Evolutionary conservation across 805 yeast genomes (phyloP), one percentile per base, ranked within the genome.

Genomic region (Saccharomycopsis oosterbeekiorum): DNA sequence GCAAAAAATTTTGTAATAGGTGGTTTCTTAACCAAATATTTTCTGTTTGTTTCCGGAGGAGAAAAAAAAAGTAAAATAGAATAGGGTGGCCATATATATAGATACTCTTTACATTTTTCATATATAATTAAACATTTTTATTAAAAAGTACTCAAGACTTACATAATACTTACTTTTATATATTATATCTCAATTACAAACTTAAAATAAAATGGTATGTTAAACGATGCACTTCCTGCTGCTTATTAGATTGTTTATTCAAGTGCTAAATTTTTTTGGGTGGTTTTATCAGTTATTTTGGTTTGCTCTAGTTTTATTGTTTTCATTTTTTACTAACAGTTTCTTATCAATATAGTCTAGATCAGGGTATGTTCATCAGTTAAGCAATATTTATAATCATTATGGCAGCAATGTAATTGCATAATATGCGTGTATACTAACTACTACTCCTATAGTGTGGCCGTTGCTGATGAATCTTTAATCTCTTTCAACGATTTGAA

Each of bases 401-500:
- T 6, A 29, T 29, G 6, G 34, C 6, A 29, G 3, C 6, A 29
- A 29, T 29, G 34, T 29, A 29, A 29, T n/a, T n/a, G n/a, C n/a
- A n/a, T 29, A 29, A 29, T 29, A 29, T 29, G 3, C 29, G 34
- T n/a, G 8, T n/a, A 29, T 57, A 50, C 47, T 24, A 34, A 39
- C 36, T 36, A 39, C 37, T 40, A 50, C 41, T 62, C 17, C 29
- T 63, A 62, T 65, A 85, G 94, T 78, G 93, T 88, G 72, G 85
- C 89, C 67, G 89, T 88, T 70, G 84, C 88, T 69, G 94, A 93
- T 75, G 97, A 91, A 74, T 90, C 97, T 67, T 82, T 93, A 74
- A 79, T 84, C 68, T 96, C 97, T 62, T 94, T 92, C 86, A 90
- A 93, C 75, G 97, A 92, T 73, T 84, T 94, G 77, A 94, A 94